Conservation (phyloP, 306 rosid species). For the Castanopsis chinensis region DNA sequence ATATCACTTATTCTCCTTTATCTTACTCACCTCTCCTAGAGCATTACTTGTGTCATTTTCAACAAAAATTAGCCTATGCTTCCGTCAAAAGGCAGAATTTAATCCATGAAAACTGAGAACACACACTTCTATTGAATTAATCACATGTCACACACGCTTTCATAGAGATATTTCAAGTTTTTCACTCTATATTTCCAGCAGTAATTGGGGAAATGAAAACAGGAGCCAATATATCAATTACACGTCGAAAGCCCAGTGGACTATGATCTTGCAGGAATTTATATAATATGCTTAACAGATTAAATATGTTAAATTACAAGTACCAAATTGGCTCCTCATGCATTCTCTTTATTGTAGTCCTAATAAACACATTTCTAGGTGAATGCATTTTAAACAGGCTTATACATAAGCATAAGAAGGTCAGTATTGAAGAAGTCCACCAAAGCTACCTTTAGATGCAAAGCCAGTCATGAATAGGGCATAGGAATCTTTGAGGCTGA, state of each 20-base stretch:
- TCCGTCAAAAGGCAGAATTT: background rate
- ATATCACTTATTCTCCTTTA: no score
- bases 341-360: constrained; percentile 13
- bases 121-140: background rate
- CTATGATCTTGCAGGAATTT: constrained; percentile 24
- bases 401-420: background rate
- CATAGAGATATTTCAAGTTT: no score
- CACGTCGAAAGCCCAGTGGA: background rate
- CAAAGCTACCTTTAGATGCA: constrained; percentile 54
- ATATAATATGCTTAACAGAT: constrained; percentile 22
- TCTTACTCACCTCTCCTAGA: no score
- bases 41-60: no score
- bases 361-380: background rate
- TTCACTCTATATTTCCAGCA: background rate
- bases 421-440: constrained; percentile 51
- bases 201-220: background rate
- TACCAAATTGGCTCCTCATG: constrained; percentile 19
- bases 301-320: background rate
- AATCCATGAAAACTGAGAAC: background rate
- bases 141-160: background rate
- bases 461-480: constrained; percentile 45
- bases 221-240: constrained; percentile 12
- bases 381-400: constrained; percentile 3
- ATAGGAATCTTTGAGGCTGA: constrained; percentile 55
- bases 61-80: no score